phyloP scores from a whole-genome alignment of 495 filamentous ascomycete genomes.

The Lasiosphaeris hirsuta region DNA sequence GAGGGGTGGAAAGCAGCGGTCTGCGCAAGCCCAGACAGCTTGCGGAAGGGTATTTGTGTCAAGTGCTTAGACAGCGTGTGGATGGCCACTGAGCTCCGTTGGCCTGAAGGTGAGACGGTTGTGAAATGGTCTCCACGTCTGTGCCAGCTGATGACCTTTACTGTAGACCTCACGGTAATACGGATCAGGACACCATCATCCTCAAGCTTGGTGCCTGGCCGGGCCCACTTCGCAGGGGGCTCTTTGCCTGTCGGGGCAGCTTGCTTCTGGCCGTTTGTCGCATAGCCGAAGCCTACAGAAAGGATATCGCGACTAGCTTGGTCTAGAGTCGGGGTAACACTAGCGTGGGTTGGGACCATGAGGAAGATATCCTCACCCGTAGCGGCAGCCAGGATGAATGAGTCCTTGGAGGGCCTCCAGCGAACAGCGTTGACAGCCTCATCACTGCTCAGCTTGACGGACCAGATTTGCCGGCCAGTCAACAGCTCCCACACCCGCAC shows the following conservation, averaged over 20 bases:
- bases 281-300: conserved; percentile 87
- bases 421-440: conserved; percentile 83
- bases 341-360: conserved; percentile 57
- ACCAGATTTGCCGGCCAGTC: conserved; percentile 87
- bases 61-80: conserved; percentile 93
- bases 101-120: conserved; percentile 77
- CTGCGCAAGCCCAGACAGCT: conserved; percentile 79
- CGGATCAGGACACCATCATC: conserved; percentile 74
- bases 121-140: conserved; percentile 91
- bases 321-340: conserved; percentile 49
- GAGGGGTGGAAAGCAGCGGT: conserved; percentile 91
- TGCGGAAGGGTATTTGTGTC: conserved; percentile 91
- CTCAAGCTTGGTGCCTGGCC: conserved; percentile 68
- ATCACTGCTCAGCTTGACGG: conserved; percentile 68
- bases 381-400: conserved; percentile 75
- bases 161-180: conserved; percentile 71
- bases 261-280: conserved; percentile 62
- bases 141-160: conserved; percentile 95
- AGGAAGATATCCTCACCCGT: conserved; percentile 83
- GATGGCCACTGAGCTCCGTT: conserved; percentile 84
- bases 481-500: conserved; percentile 87
- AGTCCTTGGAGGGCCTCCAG: conserved; percentile 84
- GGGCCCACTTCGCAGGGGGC: conserved; percentile 74
- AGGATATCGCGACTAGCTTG: conserved; percentile 69
- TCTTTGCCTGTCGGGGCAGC: conserved; percentile 65